Percentiles rank a stretch among this genome's conserved stretches.
Conservation (phyloP, 129 eudicot genomes). For the Arctium minus region DNA sequence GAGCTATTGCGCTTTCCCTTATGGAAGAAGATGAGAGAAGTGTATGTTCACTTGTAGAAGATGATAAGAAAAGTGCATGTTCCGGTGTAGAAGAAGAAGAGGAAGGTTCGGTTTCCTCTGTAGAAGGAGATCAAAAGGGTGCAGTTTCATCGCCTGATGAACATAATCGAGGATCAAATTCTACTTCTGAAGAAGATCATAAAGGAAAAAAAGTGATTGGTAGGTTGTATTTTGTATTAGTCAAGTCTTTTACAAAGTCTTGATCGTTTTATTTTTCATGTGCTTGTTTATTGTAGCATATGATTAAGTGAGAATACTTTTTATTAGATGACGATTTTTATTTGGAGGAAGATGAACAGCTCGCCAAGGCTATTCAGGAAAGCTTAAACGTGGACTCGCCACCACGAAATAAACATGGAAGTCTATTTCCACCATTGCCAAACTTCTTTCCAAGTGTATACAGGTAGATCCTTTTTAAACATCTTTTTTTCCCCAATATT, state of each 20-base stretch:
- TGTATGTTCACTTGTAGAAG: slow-evolving; percentile 19
- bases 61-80: slow-evolving; percentile 33
- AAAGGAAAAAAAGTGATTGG: slow-evolving; percentile 84
- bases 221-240: slow-evolving; percentile 27
- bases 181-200: slow-evolving; percentile 36
- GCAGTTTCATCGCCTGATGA: slow-evolving; percentile 67
- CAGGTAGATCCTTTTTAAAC: slow-evolving; percentile 40
- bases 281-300: not conserved
- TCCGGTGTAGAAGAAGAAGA: slow-evolving; percentile 63
- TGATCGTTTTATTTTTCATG: not conserved
- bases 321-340: slow-evolving; percentile 38
- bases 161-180: slow-evolving; percentile 29
- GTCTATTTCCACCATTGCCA: slow-evolving; percentile 58
- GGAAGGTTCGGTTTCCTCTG: slow-evolving; percentile 51
- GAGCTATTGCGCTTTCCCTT: slow-evolving; percentile 90
- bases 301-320: not conserved
- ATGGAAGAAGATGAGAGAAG: slow-evolving; percentile 68
- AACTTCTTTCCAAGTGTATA: slow-evolving; percentile 50
- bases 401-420: slow-evolving; percentile 55
- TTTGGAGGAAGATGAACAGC: slow-evolving; percentile 82
- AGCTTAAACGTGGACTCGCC: slow-evolving; percentile 72
- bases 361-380: slow-evolving; percentile 82
- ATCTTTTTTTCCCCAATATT: not conserved
- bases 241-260: not conserved
- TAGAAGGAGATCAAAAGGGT: slow-evolving; percentile 44